Percentiles rank a stretch among this genome's conserved stretches.
These are phyloP conservation scores for Tolypocladium nubicola DNA, from an alignment of 2,329 filamentous ascomycete genomes.

Conservation along the genomic window DNA sequence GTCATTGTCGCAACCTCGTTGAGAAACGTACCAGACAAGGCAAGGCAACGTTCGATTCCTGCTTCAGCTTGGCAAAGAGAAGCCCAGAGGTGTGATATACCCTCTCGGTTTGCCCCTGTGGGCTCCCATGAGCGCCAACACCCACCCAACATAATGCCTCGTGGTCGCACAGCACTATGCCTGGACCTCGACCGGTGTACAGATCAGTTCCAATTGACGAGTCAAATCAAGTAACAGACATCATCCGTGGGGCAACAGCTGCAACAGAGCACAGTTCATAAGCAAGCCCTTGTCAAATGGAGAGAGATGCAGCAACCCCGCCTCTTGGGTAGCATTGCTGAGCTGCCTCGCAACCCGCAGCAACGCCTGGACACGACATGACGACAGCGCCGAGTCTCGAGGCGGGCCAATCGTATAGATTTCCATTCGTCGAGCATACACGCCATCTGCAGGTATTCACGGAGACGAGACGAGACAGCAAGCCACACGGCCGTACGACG, in stretches of 20 bases:
- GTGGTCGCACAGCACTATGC: not conserved
- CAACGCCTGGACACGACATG: not conserved
- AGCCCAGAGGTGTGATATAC: not conserved
- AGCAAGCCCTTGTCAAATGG: not conserved
- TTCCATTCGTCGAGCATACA: no score
- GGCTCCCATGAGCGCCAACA: not conserved
- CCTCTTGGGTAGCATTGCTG: not conserved
- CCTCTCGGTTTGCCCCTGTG: not conserved
- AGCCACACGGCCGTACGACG: not conserved
- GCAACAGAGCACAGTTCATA: not conserved
- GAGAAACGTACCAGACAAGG: not conserved
- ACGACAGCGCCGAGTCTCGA: not conserved
- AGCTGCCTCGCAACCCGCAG: not conserved
- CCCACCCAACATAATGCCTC: not conserved
- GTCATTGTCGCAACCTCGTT: not conserved
- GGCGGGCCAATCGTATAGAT: not conserved
- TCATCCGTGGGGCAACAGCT: not conserved
- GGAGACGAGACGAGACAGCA: not conserved
- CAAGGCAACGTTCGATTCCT: not conserved
- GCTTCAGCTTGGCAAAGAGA: not conserved
- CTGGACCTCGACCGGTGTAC: not conserved
- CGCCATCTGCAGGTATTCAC: not conserved
- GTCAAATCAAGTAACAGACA: not conserved
- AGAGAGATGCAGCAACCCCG: not conserved
- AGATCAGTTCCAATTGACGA: not conserved